Evolutionary conservation across 148 eudicot species (phyloP), one percentile per base, ranked within the genome.

Genomic region (Nepenthes gracilis): DNA sequence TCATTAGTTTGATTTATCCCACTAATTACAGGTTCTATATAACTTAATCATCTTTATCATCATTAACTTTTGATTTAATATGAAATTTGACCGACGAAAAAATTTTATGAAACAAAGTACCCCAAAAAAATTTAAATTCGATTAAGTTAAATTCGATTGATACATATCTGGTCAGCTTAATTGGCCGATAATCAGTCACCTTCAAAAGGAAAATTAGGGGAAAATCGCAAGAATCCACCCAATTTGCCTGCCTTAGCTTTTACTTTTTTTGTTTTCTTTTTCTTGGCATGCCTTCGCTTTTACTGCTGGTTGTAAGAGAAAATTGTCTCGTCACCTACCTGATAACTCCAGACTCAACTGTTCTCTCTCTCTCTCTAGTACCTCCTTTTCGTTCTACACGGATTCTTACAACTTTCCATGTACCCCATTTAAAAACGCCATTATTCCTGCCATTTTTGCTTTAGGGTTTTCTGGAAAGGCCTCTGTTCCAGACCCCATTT

Each of bases 311-410:
- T 43, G 35, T 10, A 15, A 69, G 53, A 33, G 54, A 12, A 54
- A 66, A 59, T 70, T 59, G 67, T 43, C 60, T 50, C 69, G 59
- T 66, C 64, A 57, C 67, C 81, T 71, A 64, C 78, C 75, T 74
- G 82, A 71, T 61, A 71, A 74, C 65, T 74, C 81, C 78, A 74
- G 40, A 54, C 71, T 68, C 74, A 75, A 71, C 78, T 58, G 43
- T 43, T 35, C 43, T 60, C 47, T 59, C 35, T 51, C 58, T 36
- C 40, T 68, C 64, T 56, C 63, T 64, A 37, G 15, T 58, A 48
- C 52, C 52, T 10, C 52, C 11, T 48, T 58, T 36, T 45, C 23
- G 36, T 62, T 43, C 54, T 53, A 13, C 58, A 43, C 65, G 36
- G 49, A 32, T 51, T 54, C 56, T 35, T 14, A 5, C 37, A 54